Percentiles rank a stretch among this genome's conserved stretches.
Evolutionary conservation across 805 yeast genomes (phyloP).

Genomic region (Yamadazyma phyllophila): DNA sequence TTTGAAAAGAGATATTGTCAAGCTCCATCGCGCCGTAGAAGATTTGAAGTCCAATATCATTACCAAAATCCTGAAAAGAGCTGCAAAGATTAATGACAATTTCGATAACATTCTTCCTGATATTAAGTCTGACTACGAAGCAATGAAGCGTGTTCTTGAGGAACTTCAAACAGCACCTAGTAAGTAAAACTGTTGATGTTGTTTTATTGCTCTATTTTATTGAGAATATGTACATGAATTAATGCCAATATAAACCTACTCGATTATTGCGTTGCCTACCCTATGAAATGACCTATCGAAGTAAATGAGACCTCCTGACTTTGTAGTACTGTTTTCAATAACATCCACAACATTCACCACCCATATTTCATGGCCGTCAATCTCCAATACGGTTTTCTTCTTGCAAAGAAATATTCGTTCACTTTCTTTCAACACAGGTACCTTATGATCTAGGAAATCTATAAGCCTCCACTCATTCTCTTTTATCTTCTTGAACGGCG

Average conservation of each 20-base stretch:
- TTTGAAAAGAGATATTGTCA: slow-evolving; percentile 25
- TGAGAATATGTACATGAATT: slow-evolving; percentile 8
- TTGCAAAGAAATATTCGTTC: slow-evolving; percentile 65
- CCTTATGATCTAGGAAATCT: slow-evolving; percentile 21
- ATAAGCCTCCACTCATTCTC: slow-evolving; percentile 33
- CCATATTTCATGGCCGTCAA: slow-evolving; percentile 91
- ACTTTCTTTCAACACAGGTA: slow-evolving; percentile 58
- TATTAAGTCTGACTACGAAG: slow-evolving; percentile 15
- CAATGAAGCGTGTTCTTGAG: neutral
- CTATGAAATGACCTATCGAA: slow-evolving; percentile 61
- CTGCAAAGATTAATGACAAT: slow-evolving; percentile 29
- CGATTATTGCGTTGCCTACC: slow-evolving; percentile 31
- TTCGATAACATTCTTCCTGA: slow-evolving; percentile 35
- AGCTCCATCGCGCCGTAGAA: slow-evolving; percentile 25
- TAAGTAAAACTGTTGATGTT: neutral
- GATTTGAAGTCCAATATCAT: slow-evolving; percentile 25
- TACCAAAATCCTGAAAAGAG: slow-evolving; percentile 24
- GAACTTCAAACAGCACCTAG: neutral
- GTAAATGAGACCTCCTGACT: slow-evolving; percentile 64
- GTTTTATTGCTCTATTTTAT: neutral
- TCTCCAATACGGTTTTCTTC: slow-evolving; percentile 48
- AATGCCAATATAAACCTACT: slow-evolving; percentile 3
- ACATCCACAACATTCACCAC: slow-evolving; percentile 72
- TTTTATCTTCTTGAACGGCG: slow-evolving; percentile 49
- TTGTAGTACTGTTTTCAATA: slow-evolving; percentile 20